Percentiles rank a stretch among this genome's conserved stretches.
Evolutionary conservation across 441 rosid genomes (phyloP).

Genomic region (Erodium moschatum): DNA sequence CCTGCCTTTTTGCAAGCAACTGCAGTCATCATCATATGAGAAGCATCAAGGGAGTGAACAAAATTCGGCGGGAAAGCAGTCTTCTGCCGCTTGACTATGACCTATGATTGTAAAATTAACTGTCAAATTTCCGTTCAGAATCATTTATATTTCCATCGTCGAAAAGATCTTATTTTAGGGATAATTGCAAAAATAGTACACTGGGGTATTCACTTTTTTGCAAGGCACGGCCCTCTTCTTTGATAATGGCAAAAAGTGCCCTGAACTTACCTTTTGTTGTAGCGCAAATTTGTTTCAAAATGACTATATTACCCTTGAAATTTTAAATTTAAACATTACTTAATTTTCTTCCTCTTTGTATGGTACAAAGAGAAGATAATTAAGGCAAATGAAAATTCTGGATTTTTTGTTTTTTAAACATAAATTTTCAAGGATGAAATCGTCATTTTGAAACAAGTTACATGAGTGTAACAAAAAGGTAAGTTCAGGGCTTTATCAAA

Average conservation of each 20-base stretch:
- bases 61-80: constrained; percentile 94
- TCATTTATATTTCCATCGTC: background rate
- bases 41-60: constrained; percentile 96
- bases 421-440: too few species aligned
- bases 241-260: too few species aligned
- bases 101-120: constrained; percentile 31
- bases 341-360: too few species aligned
- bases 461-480: background rate
- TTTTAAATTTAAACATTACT: too few species aligned
- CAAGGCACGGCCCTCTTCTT: too few species aligned
- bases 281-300: background rate
- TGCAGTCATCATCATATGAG: constrained; percentile 99
- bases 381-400: too few species aligned
- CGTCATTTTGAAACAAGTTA: background rate
- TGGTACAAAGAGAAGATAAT: too few species aligned
- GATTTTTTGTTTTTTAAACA: too few species aligned
- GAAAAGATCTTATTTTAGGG: background rate
- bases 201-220: too few species aligned
- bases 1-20: constrained; percentile 83
- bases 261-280: too few species aligned
- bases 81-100: constrained; percentile 70
- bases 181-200: too few species aligned
- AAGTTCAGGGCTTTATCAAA: background rate
- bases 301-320: too few species aligned
- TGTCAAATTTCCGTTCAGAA: background rate